phyloP scores from a whole-genome alignment of 345 rosid species.

The Gossypium thurberi region DNA sequence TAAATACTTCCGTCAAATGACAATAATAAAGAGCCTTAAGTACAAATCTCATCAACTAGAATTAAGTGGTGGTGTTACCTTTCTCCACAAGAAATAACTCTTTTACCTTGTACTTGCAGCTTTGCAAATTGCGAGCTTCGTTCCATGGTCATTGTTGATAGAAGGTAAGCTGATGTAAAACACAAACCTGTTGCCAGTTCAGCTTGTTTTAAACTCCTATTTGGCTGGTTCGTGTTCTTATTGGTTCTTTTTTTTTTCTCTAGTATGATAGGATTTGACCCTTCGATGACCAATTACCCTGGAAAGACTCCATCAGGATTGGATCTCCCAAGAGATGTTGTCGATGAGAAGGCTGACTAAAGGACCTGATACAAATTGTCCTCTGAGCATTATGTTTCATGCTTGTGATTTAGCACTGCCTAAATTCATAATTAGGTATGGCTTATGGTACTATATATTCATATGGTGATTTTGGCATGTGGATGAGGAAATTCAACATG shows the following conservation, averaged over 20 bases:
- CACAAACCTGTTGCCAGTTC: neutral
- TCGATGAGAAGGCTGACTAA: constrained; percentile 24
- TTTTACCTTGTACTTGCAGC: constrained; percentile 33
- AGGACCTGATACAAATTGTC: constrained; percentile 12
- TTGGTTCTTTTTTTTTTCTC: neutral
- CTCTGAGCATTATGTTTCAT: constrained; percentile 1
- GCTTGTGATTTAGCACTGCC: neutral
- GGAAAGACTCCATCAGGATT: constrained; percentile 71
- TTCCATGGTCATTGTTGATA: constrained; percentile 80
- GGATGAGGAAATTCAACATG: neutral
- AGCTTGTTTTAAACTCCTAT: neutral
- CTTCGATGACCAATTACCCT: constrained; percentile 58
- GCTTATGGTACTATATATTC: neutral
- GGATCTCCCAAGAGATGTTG: constrained; percentile 46
- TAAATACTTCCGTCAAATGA: neutral
- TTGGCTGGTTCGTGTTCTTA: constrained; percentile 8
- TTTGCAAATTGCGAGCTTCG: constrained; percentile 97
- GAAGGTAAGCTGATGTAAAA: constrained; percentile 38
- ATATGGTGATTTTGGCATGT: neutral
- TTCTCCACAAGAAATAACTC: constrained; percentile 7
- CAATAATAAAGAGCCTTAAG: neutral
- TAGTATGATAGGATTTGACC: constrained; percentile 71
- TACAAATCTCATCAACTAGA: neutral
- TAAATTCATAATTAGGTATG: neutral
- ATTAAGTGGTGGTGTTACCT: neutral